Evolutionary conservation across 2,329 filamentous ascomycete genomes (phyloP).

Genomic region (Furcasterigmium sp.): DNA sequence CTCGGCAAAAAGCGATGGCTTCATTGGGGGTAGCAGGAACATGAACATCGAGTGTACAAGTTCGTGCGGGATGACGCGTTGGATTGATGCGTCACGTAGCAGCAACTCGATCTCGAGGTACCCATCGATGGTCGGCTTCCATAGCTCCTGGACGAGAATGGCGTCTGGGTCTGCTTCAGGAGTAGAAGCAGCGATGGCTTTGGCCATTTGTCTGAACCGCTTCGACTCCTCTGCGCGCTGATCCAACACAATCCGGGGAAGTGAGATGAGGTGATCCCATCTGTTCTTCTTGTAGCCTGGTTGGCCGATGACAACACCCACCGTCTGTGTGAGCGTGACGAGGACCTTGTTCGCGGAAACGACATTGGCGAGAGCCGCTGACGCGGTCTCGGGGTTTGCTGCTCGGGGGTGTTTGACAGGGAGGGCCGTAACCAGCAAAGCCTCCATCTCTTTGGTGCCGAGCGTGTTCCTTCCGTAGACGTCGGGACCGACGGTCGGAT

Average conservation of each 20-base stretch:
- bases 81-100: too few relatives aligned
- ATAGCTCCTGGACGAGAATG: too few relatives aligned
- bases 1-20: constrained; percentile 9
- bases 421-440: constrained; percentile 5
- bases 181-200: neutral
- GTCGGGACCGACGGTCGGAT: constrained; percentile 8
- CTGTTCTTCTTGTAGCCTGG: constrained; percentile 4
- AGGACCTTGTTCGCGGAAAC: constrained; percentile 7
- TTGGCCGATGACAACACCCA: constrained; percentile 5
- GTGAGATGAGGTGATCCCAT: neutral
- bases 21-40: neutral
- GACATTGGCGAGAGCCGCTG: neutral
- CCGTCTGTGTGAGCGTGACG: constrained; percentile 7
- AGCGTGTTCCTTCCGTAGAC: constrained; percentile 12
- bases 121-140: too few relatives aligned
- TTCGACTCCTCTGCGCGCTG: constrained; percentile 4
- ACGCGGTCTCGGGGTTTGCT: neutral
- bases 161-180: neutral
- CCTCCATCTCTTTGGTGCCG: constrained; percentile 12
- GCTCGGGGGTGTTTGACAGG: neutral
- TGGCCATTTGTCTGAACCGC: neutral
- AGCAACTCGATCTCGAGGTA: neutral
- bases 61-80: neutral
- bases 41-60: too few relatives aligned
- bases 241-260: constrained; percentile 5